Evolutionary conservation across 2,329 filamentous ascomycete genomes (phyloP).

Genomic region (Xylaria sp.): DNA sequence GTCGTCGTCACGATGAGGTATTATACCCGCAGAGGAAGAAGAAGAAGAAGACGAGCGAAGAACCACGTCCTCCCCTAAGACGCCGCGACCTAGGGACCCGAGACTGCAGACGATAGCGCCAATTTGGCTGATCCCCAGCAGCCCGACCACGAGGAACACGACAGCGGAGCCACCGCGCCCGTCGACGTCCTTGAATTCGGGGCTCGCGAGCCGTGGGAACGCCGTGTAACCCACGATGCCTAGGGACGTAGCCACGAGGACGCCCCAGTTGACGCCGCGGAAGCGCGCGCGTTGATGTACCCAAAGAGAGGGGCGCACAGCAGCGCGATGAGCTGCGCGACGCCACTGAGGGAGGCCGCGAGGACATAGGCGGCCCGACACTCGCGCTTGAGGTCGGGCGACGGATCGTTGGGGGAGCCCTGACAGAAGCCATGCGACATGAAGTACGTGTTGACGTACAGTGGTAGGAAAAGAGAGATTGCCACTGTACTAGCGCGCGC

Average conservation of each 20-base stretch:
- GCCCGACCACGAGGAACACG: conserved; percentile 77
- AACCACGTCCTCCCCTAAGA: conserved; percentile 61
- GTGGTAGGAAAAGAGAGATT: conserved; percentile 91
- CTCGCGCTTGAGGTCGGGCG: conserved; percentile 79
- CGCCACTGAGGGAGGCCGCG: conserved; percentile 84
- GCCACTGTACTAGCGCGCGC: conserved; percentile 93
- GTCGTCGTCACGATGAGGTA: too few relatives aligned
- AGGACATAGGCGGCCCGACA: conserved; percentile 88
- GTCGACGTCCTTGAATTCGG: conserved; percentile 69
- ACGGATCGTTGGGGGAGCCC: conserved; percentile 66
- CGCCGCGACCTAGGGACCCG: conserved; percentile 82
- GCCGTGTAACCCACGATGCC: conserved; percentile 79
- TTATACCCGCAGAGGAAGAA: too few relatives aligned
- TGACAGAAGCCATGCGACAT: conserved; percentile 80
- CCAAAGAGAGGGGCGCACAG: conserved; percentile 87
- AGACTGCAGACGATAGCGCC: conserved; percentile 95
- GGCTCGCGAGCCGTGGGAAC: conserved; percentile 78
- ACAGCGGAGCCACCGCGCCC: conserved; percentile 69
- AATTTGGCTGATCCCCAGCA: conserved; percentile 93
- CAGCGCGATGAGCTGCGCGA: conserved; percentile 85
- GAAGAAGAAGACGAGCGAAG: neutral
- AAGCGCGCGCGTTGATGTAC: conserved; percentile 51
- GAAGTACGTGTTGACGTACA: conserved; percentile 92
- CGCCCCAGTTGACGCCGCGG: conserved; percentile 71
- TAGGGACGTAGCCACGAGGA: conserved; percentile 72